Evolutionary conservation across 2,329 filamentous ascomycete genomes (phyloP).

Genomic region (Pseudomassariella vexata): DNA sequence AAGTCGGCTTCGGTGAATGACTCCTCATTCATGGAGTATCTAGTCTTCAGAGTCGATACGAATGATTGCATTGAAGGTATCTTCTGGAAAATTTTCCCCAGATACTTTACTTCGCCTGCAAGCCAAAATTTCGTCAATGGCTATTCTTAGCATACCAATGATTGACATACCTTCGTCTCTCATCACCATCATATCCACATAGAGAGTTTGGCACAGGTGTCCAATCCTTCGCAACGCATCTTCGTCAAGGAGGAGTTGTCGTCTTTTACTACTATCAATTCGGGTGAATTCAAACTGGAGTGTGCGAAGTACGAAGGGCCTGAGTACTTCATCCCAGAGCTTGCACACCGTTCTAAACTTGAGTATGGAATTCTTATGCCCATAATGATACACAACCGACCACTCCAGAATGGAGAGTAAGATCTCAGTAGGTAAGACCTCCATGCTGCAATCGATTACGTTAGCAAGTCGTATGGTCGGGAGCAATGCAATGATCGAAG

Average conservation of each 20-base stretch:
- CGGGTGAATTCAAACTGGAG: slow-evolving; percentile 45
- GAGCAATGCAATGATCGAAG: too few species aligned
- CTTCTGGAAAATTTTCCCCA: slow-evolving; percentile 38
- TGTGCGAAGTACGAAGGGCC: slow-evolving; percentile 38
- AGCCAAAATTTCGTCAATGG: slow-evolving; percentile 2
- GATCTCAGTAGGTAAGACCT: slow-evolving; percentile 42
- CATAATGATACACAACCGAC: slow-evolving; percentile 29
- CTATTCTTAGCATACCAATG: neutral
- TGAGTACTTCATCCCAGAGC: slow-evolving; percentile 40
- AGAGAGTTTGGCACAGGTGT: slow-evolving; percentile 41
- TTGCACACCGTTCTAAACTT: slow-evolving; percentile 42
- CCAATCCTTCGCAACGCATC: slow-evolving; percentile 39
- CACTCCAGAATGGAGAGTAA: slow-evolving; percentile 38
- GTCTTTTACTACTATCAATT: slow-evolving; percentile 30
- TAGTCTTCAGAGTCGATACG: slow-evolving; percentile 34
- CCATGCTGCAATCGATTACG: too few species aligned
- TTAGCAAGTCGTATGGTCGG: too few species aligned
- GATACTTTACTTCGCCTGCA: slow-evolving; percentile 41
- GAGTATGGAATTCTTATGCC: slow-evolving; percentile 39
- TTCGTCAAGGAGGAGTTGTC: slow-evolving; percentile 25
- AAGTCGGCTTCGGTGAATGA: slow-evolving; percentile 47
- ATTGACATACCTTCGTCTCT: slow-evolving; percentile 40
- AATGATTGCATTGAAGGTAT: slow-evolving; percentile 41
- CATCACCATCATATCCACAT: slow-evolving; percentile 47
- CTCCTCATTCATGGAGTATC: slow-evolving; percentile 41